These are phyloP conservation scores for Amesomyces nigricolor DNA, from an alignment of 2,329 filamentous ascomycete genomes.

Conservation along the genomic window DNA sequence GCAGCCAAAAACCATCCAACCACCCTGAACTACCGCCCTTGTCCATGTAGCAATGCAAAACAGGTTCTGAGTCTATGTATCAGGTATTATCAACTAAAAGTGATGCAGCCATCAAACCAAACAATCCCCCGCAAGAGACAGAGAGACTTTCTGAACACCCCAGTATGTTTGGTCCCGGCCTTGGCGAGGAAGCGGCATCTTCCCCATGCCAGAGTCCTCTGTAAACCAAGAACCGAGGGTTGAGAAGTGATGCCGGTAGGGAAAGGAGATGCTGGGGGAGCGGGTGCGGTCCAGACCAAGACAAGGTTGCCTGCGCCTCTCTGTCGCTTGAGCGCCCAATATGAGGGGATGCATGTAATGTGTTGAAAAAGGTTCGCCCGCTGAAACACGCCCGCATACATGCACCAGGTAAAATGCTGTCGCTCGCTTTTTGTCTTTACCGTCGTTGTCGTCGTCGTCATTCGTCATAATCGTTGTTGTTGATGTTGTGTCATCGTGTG, in stretches of 20 bases:
- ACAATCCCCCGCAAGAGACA: background rate
- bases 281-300: background rate
- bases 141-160: background rate
- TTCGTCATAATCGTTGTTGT: conserved; percentile 14
- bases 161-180: background rate
- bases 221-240: too few species aligned
- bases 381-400: conserved; percentile 9
- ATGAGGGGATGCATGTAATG: background rate
- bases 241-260: too few species aligned
- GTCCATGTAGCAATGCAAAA: background rate
- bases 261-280: too few species aligned
- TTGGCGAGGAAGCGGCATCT: background rate
- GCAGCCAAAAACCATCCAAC: too few species aligned
- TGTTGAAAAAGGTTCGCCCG: background rate
- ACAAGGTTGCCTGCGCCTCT: background rate
- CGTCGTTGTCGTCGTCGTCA: conserved; percentile 6
- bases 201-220: background rate
- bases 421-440: conserved; percentile 11
- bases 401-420: conserved; percentile 7
- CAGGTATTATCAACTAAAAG: conserved; percentile 20
- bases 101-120: background rate
- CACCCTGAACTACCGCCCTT: too few species aligned
- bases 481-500: background rate
- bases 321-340: background rate
- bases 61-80: conserved; percentile 16